Percentiles rank a stretch among this genome's conserved stretches.
phyloP scores from a whole-genome alignment of 768 basidiomycete genomes.

The Calocera cornea region DNA sequence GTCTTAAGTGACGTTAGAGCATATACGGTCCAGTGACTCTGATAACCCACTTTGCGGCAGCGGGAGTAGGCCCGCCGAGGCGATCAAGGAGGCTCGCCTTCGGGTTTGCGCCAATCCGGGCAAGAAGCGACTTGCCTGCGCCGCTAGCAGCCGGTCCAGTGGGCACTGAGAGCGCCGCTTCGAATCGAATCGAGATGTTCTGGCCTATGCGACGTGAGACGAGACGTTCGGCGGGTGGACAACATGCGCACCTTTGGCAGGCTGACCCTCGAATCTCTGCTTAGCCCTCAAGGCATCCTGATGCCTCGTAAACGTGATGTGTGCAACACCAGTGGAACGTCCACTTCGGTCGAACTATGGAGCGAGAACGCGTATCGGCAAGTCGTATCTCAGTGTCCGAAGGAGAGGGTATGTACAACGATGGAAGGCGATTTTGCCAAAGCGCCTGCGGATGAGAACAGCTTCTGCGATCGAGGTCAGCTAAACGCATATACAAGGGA shows the following conservation, averaged over 20 bases:
- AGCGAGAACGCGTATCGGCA: conserved; percentile 1
- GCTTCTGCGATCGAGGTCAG: neutral
- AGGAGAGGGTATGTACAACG: conserved; percentile 3
- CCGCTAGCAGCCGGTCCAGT: neutral
- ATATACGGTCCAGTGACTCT: neutral
- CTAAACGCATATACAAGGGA: neutral
- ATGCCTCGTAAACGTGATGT: conserved; percentile 62
- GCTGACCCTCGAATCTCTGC: conserved; percentile 70
- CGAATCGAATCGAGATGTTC: neutral
- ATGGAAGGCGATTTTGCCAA: neutral
- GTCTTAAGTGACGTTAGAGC: neutral
- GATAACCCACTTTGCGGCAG: neutral
- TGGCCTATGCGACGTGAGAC: neutral
- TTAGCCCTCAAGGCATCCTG: conserved; percentile 72
- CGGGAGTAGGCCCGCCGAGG: neutral
- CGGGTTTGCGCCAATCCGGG: neutral
- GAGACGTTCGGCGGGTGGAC: neutral
- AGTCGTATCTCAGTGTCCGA: neutral
- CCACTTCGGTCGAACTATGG: conserved; percentile 87
- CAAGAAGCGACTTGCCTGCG: neutral
- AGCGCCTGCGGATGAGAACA: neutral
- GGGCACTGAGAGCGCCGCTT: neutral
- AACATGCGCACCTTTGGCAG: conserved; percentile 58
- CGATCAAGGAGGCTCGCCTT: neutral
- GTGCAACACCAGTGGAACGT: conserved; percentile 73